Evolutionary conservation across 2,329 filamentous ascomycete genomes (phyloP).

Genomic region (Fusarium paranaense): DNA sequence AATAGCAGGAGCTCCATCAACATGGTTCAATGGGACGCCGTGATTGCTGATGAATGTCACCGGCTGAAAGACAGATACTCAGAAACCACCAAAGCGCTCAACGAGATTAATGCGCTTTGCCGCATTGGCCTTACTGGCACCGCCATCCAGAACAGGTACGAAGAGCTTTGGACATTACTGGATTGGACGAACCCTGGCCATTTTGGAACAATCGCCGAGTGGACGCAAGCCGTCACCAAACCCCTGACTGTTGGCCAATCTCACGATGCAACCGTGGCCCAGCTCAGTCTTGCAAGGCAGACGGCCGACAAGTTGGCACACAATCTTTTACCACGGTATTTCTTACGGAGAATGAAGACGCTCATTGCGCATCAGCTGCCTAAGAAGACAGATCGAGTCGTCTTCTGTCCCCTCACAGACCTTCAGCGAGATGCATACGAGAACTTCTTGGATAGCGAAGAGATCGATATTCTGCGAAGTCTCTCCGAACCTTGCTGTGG

Average conservation of each 20-base stretch:
- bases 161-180: slow-evolving; percentile 94
- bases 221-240: slow-evolving; percentile 81
- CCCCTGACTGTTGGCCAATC: slow-evolving; percentile 90
- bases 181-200: slow-evolving; percentile 95
- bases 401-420: slow-evolving; percentile 92
- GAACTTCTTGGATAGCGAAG: slow-evolving; percentile 77
- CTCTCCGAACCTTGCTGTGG: slow-evolving; percentile 77
- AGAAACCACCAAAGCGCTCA: slow-evolving; percentile 86
- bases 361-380: slow-evolving; percentile 93
- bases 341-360: slow-evolving; percentile 91
- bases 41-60: slow-evolving; percentile 95
- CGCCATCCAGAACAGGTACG: slow-evolving; percentile 97
- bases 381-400: slow-evolving; percentile 92
- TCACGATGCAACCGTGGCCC: slow-evolving; percentile 86
- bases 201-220: slow-evolving; percentile 74
- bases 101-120: slow-evolving; percentile 89
- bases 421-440: slow-evolving; percentile 86
- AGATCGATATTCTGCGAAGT: slow-evolving; percentile 75
- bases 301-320: slow-evolving; percentile 87
- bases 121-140: slow-evolving; percentile 94
- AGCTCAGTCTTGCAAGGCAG: slow-evolving; percentile 83
- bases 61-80: slow-evolving; percentile 83
- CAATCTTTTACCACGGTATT: slow-evolving; percentile 89
- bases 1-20: slow-evolving; percentile 82
- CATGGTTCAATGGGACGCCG: slow-evolving; percentile 89